Percentiles rank a stretch among this genome's conserved stretches.
phyloP scores from a whole-genome alignment of 768 basidiomycete species.

The Lactarius psammicola region DNA sequence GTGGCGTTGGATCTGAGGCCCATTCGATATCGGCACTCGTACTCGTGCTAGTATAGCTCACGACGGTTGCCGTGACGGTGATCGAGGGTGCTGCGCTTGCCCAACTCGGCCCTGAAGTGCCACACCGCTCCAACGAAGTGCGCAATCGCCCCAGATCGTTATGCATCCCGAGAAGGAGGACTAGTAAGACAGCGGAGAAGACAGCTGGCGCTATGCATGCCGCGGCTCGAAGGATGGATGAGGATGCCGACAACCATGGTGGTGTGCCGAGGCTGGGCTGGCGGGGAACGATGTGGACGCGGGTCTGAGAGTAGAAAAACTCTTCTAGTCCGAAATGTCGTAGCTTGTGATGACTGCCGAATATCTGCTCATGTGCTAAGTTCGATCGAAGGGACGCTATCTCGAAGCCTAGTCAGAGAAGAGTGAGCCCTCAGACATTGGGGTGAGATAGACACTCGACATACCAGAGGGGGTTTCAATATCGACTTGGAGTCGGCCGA shows the following conservation, averaged over 20 bases:
- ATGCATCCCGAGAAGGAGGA: slow-evolving; percentile 32
- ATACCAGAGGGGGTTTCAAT: slow-evolving; percentile 55
- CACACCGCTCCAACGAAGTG: slow-evolving; percentile 34
- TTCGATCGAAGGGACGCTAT: slow-evolving; percentile 52
- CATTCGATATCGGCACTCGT: background rate
- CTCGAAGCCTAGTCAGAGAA: slow-evolving; percentile 40
- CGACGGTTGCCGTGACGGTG: slow-evolving; percentile 45
- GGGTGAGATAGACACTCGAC: slow-evolving; percentile 26
- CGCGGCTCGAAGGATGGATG: slow-evolving; percentile 26
- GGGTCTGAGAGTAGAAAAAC: slow-evolving; percentile 57
- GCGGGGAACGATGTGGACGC: slow-evolving; percentile 23
- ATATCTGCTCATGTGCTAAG: slow-evolving; percentile 49
- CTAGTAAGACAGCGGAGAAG: slow-evolving; percentile 34
- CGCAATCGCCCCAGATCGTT: slow-evolving; percentile 35
- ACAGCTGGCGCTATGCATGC: slow-evolving; percentile 31
- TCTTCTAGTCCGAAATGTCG: slow-evolving; percentile 55
- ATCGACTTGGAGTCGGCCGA: slow-evolving; percentile 63
- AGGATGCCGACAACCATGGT: background rate
- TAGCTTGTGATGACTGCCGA: slow-evolving; percentile 44
- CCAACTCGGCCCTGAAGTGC: slow-evolving; percentile 21
- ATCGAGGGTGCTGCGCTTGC: slow-evolving; percentile 16
- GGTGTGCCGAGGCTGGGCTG: background rate
- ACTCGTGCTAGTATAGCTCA: slow-evolving; percentile 5
- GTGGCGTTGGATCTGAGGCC: background rate
- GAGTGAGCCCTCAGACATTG: background rate